Evolutionary conservation across 805 yeast genomes (phyloP), one percentile per base, ranked within the genome.

Genomic region (Candida bentonensis): DNA sequence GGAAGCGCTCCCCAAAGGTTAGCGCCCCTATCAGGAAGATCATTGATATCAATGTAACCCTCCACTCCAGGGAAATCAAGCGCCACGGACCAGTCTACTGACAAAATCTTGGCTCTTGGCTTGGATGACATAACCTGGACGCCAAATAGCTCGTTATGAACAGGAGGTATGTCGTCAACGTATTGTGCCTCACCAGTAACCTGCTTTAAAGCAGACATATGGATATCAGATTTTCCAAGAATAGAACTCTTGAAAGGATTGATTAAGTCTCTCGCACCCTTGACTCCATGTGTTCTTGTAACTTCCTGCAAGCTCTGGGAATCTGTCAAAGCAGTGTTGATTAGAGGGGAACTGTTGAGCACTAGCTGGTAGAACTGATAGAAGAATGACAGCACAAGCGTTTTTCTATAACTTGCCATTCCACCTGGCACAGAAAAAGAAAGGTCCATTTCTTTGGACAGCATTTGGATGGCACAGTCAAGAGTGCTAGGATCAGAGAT

Each of bases 371-470:
- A 62, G 46, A 69, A 69, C 50, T 64, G 67, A 59, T 63, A 69
- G 51, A 69, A 69, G 53, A 69, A 69, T 7, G 73, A 67, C 42
- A 68, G 46, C 9, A 70, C 63, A 39, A 69, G 56, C n/a, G 73
- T 62, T 30, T 68, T 54, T 42, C 74, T 55, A 48, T 65, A 69
- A 2, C 66, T 56, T 0, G 74, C 72, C 72, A 68, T 68, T 13
- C 73, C 74, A 45, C 74, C 74, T 3, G 74, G 74, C 39, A 69
- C 74, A 15, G 60, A 60, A 50, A 51, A 69, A 1, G 68, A 60
- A 39, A 69, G 54, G 15, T 63, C 55, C 48, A 58, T 67, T 47
- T 69, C 74, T 23, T 52, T 44, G 15, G 51, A 44, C 23, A 66
- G 56, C 4, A 42, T 25, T 23, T 58, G 57, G 22, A 57, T 49